Evolutionary conservation across 2,329 filamentous ascomycete species (phyloP).

Genomic region (Botryotinia calthae): DNA sequence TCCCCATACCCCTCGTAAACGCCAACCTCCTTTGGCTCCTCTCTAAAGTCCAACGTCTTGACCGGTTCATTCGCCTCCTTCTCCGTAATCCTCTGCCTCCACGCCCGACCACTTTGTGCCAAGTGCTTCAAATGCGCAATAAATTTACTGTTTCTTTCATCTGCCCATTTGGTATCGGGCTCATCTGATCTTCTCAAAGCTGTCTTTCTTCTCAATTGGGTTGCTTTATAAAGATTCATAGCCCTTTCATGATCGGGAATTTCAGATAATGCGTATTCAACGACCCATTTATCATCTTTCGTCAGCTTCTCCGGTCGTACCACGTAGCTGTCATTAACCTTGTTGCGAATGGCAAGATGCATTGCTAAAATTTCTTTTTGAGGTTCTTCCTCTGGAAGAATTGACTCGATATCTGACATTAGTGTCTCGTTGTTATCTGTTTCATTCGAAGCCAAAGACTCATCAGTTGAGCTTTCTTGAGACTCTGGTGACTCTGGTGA

Average conservation of each 20-base stretch:
- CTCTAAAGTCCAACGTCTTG: conserved; percentile 45
- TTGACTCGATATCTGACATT: not conserved
- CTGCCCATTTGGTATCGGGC: conserved; percentile 24
- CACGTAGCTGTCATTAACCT: conserved; percentile 64
- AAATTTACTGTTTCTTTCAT: conserved; percentile 33
- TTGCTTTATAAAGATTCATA: conserved; percentile 52
- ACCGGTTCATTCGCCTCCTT: conserved; percentile 49
- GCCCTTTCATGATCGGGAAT: conserved; percentile 46
- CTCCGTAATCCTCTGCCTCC: conserved; percentile 54
- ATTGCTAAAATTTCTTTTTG: conserved; percentile 21
- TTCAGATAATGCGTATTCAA: conserved; percentile 77
- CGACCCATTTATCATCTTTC: conserved; percentile 56
- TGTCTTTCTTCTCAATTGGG: conserved; percentile 55
- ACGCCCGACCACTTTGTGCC: conserved; percentile 55
- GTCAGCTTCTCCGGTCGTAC: conserved; percentile 55
- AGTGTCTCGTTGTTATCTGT: not conserved
- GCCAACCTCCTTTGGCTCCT: conserved; percentile 13
- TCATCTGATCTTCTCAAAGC: conserved; percentile 37
- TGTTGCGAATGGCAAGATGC: conserved; percentile 66
- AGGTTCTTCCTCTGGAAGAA: not conserved
- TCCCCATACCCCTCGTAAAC: conserved; percentile 4
- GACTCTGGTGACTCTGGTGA: conserved; percentile 7
- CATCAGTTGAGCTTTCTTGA: conserved; percentile 10
- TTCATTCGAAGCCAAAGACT: not conserved
- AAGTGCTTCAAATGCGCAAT: conserved; percentile 44